Evolutionary conservation across 768 basidiomycete genomes (phyloP), one percentile per base, ranked within the genome.

Genomic region (Rhizopogon sp.): DNA sequence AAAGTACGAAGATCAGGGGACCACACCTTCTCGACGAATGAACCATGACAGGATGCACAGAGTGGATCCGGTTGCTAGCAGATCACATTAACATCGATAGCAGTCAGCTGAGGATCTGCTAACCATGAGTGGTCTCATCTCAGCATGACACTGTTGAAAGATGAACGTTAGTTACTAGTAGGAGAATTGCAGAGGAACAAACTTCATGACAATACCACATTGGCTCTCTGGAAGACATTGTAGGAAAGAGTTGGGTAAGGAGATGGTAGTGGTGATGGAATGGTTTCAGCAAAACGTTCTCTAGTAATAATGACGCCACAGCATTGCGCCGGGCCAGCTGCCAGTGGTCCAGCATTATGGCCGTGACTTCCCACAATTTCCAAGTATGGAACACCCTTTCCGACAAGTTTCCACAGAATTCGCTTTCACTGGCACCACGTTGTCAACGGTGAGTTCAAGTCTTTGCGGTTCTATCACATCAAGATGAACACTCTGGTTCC

Each of bases 111-210:
- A 39, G 39, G 41, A 43, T 35, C 11, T 43, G n/a, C 56, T 57
- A 41, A 63, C 90, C 88, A 89, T 91, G 44, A 93, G 72, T 1
- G 93, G 91, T 51, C 87, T 75, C 90, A 91, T 94, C 72, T 95
- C 90, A 52, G 88, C 84, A 67, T 85, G 79, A 65, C 93, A 96
- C 93, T 94, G 64, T 13, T 35, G 55, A 54, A 20, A 17, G 47
- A 17, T 58, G 25, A 53, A 61, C 20, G 64, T 44, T 2, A 29
- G 56, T 60, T 5, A 25, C 25, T 54, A 3, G 0, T 20, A 17
- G 28, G 9, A 33, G 49, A 37, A 44, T 56, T 43, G 39, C 5
- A 7, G 22, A 22, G 13, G 33, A 3, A 64, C 70, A 14, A 42
- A 84, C 88, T 72, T 88, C 75, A 64, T 91, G 87, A 60, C 89